phyloP scores from a whole-genome alignment of 2,329 filamentous ascomycete genomes.

The Hypoxylon sp. region DNA sequence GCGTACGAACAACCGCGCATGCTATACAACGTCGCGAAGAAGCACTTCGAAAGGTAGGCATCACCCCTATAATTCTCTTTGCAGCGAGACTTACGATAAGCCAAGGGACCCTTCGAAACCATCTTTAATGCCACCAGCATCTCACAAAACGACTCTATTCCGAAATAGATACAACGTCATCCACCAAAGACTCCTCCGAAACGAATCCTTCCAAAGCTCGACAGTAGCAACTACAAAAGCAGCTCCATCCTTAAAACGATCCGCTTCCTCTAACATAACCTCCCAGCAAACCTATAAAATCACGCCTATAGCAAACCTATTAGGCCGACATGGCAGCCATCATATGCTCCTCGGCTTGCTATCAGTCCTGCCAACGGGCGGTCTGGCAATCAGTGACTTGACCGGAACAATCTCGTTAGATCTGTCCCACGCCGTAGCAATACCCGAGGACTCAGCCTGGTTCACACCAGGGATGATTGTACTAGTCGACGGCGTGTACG shows the following conservation, averaged over 20 bases:
- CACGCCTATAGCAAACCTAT: slow-evolving; percentile 83
- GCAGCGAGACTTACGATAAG: slow-evolving; percentile 32
- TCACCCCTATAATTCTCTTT: slow-evolving; percentile 24
- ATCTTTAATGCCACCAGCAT: slow-evolving; percentile 80
- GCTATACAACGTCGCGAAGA: slow-evolving; percentile 83
- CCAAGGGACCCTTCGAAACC: slow-evolving; percentile 73
- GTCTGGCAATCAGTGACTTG: slow-evolving; percentile 85
- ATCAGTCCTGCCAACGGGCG: slow-evolving; percentile 83
- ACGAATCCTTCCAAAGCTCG: slow-evolving; percentile 92
- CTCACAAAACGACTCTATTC: slow-evolving; percentile 88
- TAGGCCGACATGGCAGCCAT: slow-evolving; percentile 84
- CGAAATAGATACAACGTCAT: slow-evolving; percentile 93
- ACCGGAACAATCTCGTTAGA: slow-evolving; percentile 91
- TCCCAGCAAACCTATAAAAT: slow-evolving; percentile 83
- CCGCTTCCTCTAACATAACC: slow-evolving; percentile 68
- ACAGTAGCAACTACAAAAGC: slow-evolving; percentile 75
- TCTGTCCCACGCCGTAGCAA: slow-evolving; percentile 81
- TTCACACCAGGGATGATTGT: slow-evolving; percentile 97
- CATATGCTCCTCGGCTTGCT: slow-evolving; percentile 92
- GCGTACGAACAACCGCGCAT: slow-evolving; percentile 89
- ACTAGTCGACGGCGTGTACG: slow-evolving; percentile 94
- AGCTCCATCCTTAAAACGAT: slow-evolving; percentile 69
- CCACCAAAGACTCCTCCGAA: slow-evolving; percentile 90
- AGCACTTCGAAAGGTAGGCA: slow-evolving; percentile 85
- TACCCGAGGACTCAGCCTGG: slow-evolving; percentile 90